A percentile compares a stretch with the other conserved stretches of the same genome.
phyloP scores from a whole-genome alignment of 2,329 filamentous ascomycete species.

The Pseudonectria foliicola region DNA sequence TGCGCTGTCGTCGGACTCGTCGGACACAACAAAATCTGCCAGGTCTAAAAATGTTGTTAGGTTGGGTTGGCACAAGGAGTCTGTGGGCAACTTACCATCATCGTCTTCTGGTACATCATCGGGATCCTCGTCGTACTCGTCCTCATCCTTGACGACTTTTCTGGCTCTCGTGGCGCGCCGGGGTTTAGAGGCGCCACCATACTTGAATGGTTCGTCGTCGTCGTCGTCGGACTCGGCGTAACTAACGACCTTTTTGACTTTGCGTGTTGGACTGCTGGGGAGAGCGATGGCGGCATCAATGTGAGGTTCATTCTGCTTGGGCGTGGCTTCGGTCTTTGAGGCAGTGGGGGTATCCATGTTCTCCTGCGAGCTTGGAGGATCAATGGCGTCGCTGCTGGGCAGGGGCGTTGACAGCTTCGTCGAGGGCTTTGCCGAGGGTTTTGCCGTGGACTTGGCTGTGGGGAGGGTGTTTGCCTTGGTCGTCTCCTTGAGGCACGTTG shows the following conservation, averaged over 20 bases:
- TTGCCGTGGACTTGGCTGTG: conserved; percentile 34
- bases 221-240: conserved; percentile 84
- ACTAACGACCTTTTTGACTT: conserved; percentile 57
- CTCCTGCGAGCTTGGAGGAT: conserved; percentile 62
- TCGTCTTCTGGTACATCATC: conserved; percentile 54
- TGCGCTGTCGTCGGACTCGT: conserved; percentile 67
- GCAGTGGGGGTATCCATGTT: conserved; percentile 40
- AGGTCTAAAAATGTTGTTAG: conserved; percentile 51
- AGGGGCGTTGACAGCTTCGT: conserved; percentile 55
- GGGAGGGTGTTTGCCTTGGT: conserved; percentile 33
- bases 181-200: conserved; percentile 31
- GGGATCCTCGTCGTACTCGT: conserved; percentile 65
- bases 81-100: conserved; percentile 39
- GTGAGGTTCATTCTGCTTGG: conserved; percentile 32
- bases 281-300: conserved; percentile 10
- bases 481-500: conserved; percentile 34
- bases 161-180: conserved; percentile 42
- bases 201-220: conserved; percentile 63
- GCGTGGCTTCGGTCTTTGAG: conserved; percentile 28
- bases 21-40: conserved; percentile 80
- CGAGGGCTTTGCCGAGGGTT: conserved; percentile 34
- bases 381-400: conserved; percentile 70
- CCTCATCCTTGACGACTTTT: conserved; percentile 56
- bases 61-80: too few relatives aligned
- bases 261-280: conserved; percentile 68